Base-by-base conservation (phyloP, 1,284 basidiomycete genomes). In the Leccinum fuscescens region DNA sequence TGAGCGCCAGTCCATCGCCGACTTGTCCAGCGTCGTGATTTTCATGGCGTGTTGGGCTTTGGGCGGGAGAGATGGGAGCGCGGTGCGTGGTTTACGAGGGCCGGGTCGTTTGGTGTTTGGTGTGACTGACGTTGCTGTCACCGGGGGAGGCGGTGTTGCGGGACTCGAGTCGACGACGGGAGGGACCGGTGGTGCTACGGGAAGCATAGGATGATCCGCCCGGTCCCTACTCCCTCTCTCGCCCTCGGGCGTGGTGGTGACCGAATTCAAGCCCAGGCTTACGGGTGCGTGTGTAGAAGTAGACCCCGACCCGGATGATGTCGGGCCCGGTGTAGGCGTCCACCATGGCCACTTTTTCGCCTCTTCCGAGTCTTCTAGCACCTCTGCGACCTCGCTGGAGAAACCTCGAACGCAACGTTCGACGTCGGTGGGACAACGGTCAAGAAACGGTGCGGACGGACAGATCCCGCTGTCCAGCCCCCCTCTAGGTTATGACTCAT, bases 21-120 rank as follows among this genome's bases (percentile, higher is more conserved):
- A 92, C 71, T 92, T 93, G 65, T 92, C 89, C 7, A 93, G 77
- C 22, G 90, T 93, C 11, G 88, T 86, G 5, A 94, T 78, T 73
- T 90, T 92, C 72, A 87, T 90, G 0, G 84, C 78, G 68, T 87
- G 89, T 29, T 73, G 74, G 35, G 76, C 61, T 11, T 75, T 74
- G 2, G 85, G 2, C 17, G 51, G 83, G 49, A 86, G 68, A 31
- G 81, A 71, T 4, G 81, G 74, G 12, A 89, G 75, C 6, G 77
- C 68, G 4, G 80, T 79, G 70, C 85, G 89, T 2, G 85, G 73
- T 67, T 86, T 91, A 20, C 88, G 83, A 14, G 88, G 86, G 0
- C 86, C 87, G 0, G 84, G 82, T 20, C 79, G 79, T 71, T 79
- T 80, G 12, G 70, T 73, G 2, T 64, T 54, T 0, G 70, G 60